Evolutionary conservation across 306 rosid genomes (phyloP).

Genomic region (Senna tora): DNA sequence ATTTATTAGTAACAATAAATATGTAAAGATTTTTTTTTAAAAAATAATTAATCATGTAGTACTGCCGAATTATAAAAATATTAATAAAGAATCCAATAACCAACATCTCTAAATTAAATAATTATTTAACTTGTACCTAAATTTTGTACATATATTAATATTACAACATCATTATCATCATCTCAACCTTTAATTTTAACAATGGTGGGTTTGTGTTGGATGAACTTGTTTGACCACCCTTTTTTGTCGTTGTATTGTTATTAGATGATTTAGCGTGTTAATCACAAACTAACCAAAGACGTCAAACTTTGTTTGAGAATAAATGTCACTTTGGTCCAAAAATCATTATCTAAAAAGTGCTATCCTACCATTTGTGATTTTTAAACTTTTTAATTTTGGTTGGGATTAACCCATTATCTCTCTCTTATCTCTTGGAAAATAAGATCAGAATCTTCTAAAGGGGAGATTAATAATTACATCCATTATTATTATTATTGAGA

Average conservation of each 20-base stretch:
- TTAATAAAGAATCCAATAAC: no score
- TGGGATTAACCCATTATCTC: constrained; percentile 2
- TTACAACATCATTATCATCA: not conserved
- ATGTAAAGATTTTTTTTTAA: no score
- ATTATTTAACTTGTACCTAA: no score
- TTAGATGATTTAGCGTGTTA: constrained; percentile 4
- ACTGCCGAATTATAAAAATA: no score
- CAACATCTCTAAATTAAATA: no score
- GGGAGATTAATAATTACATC: not conserved
- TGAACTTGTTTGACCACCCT: constrained; percentile 26
- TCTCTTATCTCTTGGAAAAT: not conserved
- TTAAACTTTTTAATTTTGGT: not conserved
- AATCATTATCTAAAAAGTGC: constrained; percentile 29
- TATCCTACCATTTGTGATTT: constrained; percentile 4
- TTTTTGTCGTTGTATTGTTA: constrained; percentile 38
- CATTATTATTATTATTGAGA: no score
- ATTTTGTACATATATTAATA: no score
- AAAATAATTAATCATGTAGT: no score
- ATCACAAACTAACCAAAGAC: constrained; percentile 1
- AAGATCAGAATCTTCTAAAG: not conserved
- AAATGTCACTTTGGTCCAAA: constrained; percentile 32
- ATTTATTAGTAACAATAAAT: no score
- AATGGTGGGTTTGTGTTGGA: constrained; percentile 22
- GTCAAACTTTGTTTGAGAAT: constrained; percentile 19
- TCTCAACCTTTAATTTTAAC: not conserved